phyloP scores from a whole-genome alignment of 768 basidiomycete species.

The Pisolithus microcarpus region DNA sequence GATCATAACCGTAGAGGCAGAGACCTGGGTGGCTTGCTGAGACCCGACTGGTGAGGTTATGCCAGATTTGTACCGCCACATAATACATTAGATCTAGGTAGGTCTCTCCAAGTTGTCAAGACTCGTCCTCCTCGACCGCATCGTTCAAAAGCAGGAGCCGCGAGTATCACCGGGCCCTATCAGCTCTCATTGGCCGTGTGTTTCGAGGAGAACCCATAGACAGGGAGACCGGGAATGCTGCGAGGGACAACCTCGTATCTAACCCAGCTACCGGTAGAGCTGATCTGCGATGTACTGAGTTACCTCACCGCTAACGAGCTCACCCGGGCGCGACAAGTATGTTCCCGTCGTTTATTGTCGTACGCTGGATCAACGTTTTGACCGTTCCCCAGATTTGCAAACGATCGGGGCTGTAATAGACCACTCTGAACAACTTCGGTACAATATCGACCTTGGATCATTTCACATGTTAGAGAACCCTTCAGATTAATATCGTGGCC shows the following conservation, averaged over 20 bases:
- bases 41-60: too few relatives aligned
- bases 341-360: not conserved
- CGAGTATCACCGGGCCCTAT: too few relatives aligned
- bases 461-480: slow-evolving; percentile 38
- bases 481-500: slow-evolving; percentile 14
- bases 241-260: slow-evolving; percentile 9
- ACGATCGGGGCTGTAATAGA: slow-evolving; percentile 31
- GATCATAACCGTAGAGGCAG: too few relatives aligned
- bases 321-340: slow-evolving; percentile 27
- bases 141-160: too few relatives aligned
- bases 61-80: too few relatives aligned
- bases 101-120: too few relatives aligned
- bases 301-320: slow-evolving; percentile 32
- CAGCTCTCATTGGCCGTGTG: too few relatives aligned
- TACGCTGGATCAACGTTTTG: not conserved
- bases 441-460: slow-evolving; percentile 43
- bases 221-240: not conserved
- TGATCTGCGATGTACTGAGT: slow-evolving; percentile 31
- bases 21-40: too few relatives aligned
- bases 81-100: too few relatives aligned
- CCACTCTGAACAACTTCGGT: slow-evolving; percentile 41
- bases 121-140: too few relatives aligned
- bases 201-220: not conserved
- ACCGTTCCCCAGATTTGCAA: slow-evolving; percentile 31
- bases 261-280: slow-evolving; percentile 32